Base-by-base conservation (phyloP, 176 grass and related monocot genomes). In the Raddia guianensis region DNA sequence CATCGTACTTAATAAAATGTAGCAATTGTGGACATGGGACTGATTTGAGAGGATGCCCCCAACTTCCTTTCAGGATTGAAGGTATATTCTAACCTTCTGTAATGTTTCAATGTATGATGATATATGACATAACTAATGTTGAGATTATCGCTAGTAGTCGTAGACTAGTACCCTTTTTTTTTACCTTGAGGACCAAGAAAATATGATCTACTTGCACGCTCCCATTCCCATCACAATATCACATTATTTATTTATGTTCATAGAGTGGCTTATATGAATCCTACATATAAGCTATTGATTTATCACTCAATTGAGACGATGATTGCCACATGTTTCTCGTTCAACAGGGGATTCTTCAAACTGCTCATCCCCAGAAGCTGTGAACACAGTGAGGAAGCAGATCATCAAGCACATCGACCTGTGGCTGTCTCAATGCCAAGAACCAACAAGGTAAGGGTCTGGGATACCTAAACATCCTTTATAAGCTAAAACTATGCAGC, bases 1-100 rank as follows among this genome's bases (percentile, higher is more conserved):
- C 96, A 63, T 99, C 96, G 7, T 95, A 88, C 75, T 53, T 95
- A 51, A 91, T 99, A 18, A 93, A 93, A 76, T 99, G 96, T 48
- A 86, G 88, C 62, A 99, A 99, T 78, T 99, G 96, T 44, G 96
- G 96, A 51, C 92, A 95, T 69, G 92, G 96, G 61, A 91, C 88
- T 76, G 96, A 99, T 86, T 72, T 99, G 73, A 95, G 92, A 89
- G 96, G 96, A 42, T 95, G 96, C 76, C 96, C 90, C 46, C 96
- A 95, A 50, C 62, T 35, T 71, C 96, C 96, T 84, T 91, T 90
- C 56, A 86, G 76, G 51, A 90, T 86, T 57, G 76, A 95, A 99
- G 96, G 96, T 99, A 90, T 16, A 63, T 46, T 8, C 66, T 49
- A 63, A 70, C 6, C 15, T 50, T 69, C 12, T 20, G 12, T 27